Evolutionary conservation across 1,284 basidiomycete genomes (phyloP).

Genomic region (Ganoderma leucocontextum): DNA sequence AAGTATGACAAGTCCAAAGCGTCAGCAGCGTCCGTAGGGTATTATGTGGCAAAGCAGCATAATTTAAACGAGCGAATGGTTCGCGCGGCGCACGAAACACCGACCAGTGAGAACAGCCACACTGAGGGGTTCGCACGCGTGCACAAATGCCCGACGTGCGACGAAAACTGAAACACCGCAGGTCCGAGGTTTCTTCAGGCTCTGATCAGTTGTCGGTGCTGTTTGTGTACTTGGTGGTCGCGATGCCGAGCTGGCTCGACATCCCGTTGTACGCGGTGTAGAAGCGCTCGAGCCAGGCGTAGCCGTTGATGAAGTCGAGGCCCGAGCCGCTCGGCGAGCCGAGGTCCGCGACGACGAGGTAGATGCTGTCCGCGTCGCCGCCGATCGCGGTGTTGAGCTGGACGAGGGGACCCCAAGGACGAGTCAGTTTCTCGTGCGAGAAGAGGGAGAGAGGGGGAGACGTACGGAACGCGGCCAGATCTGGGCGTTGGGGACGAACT

Average conservation of each 20-base stretch:
- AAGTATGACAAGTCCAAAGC: not conserved
- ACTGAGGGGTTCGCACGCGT: not conserved
- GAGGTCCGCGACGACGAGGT: conserved; percentile 53
- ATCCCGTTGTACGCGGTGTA: not conserved
- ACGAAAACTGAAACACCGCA: no score
- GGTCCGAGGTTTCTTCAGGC: no score
- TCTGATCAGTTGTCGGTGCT: not conserved
- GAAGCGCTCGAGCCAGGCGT: conserved; percentile 18
- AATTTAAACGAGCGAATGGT: not conserved
- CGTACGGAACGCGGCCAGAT: conserved; percentile 25
- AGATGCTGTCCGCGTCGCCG: conserved; percentile 50
- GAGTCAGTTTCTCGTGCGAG: not conserved
- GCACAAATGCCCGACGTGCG: not conserved
- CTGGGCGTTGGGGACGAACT: conserved; percentile 24
- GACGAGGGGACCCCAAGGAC: not conserved
- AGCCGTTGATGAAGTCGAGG: conserved; percentile 36
- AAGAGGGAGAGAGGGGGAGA: not conserved
- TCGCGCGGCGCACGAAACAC: no score
- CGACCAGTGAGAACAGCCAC: no score
- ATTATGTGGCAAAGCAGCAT: not conserved
- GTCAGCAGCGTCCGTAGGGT: conserved; percentile 1
- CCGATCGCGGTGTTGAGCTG: conserved; percentile 54
- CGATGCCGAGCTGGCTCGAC: not conserved
- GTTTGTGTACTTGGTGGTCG: conserved; percentile 5
- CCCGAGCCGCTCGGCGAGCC: conserved; percentile 43